These are phyloP conservation scores for Diplotaxis tenuifolia DNA, from an alignment of 345 rosid genomes.

Conservation along the genomic window DNA sequence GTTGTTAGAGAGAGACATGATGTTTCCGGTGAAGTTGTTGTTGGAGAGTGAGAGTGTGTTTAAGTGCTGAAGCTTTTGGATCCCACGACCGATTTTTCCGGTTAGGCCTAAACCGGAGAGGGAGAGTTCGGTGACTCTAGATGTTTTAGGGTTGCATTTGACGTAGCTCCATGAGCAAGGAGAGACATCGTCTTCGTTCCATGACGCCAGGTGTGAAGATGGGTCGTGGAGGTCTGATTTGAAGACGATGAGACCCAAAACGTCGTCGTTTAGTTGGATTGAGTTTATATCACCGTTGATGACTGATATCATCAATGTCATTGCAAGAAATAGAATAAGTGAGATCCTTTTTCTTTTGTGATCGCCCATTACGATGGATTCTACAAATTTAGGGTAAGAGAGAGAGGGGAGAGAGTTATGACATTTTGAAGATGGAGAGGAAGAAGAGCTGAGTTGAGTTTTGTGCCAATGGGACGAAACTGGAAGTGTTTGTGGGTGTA, in stretches of 20 bases:
- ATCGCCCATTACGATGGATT: background rate
- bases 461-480: conserved; percentile 32
- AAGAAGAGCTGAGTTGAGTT: conserved; percentile 15
- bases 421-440: conserved; percentile 11
- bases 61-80: conserved; percentile 62
- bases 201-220: conserved; percentile 53
- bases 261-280: conserved; percentile 66
- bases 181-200: conserved; percentile 77
- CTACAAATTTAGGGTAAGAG: background rate
- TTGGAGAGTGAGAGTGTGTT: conserved; percentile 62
- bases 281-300: conserved; percentile 33
- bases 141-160: conserved; percentile 57
- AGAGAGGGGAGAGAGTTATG: conserved; percentile 13
- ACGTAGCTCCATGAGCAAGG: conserved; percentile 89
- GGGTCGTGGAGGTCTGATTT: conserved; percentile 69
- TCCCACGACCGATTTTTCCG: conserved; percentile 75
- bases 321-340: conserved; percentile 17
- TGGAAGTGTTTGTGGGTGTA: conserved; percentile 33
- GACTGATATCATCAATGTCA: conserved; percentile 35
- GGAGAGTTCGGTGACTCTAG: conserved; percentile 57
- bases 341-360: conserved; percentile 14
- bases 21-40: conserved; percentile 61
- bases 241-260: conserved; percentile 84
- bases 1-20: conserved; percentile 41
- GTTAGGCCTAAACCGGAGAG: conserved; percentile 70